These are phyloP conservation scores for Pezicula rhizophila DNA, from an alignment of 2,329 filamentous ascomycete genomes.

Conservation along the genomic window DNA sequence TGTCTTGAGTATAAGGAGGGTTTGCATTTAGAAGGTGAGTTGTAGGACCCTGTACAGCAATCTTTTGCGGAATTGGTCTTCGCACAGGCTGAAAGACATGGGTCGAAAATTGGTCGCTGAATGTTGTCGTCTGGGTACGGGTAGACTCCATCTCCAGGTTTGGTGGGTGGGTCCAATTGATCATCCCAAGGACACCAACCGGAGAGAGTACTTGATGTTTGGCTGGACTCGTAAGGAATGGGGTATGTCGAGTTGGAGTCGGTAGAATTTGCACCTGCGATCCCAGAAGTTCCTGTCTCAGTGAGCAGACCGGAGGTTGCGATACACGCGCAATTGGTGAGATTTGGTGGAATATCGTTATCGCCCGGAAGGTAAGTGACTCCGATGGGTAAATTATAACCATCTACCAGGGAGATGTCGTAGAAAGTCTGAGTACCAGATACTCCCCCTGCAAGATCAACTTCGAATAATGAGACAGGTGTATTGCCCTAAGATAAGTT, in stretches of 20 bases:
- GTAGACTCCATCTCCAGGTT: slow-evolving; percentile 70
- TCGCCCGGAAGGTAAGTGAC: slow-evolving; percentile 54
- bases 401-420: slow-evolving; percentile 79
- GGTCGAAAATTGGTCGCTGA: slow-evolving; percentile 64
- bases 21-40: slow-evolving; percentile 56
- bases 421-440: slow-evolving; percentile 64
- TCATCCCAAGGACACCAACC: slow-evolving; percentile 79
- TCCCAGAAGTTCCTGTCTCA: slow-evolving; percentile 46
- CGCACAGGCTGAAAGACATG: slow-evolving; percentile 72
- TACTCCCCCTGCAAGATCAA: slow-evolving; percentile 64
- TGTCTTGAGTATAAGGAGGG: slow-evolving; percentile 62
- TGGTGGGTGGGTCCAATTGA: slow-evolving; percentile 60
- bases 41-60: slow-evolving; percentile 69
- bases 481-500: slow-evolving; percentile 52
- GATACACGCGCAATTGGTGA: slow-evolving; percentile 72
- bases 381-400: slow-evolving; percentile 72
- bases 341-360: slow-evolving; percentile 65
- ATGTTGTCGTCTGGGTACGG: slow-evolving; percentile 75
- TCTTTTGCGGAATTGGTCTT: slow-evolving; percentile 61
- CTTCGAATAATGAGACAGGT: slow-evolving; percentile 74
- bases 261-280: slow-evolving; percentile 42
- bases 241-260: slow-evolving; percentile 61
- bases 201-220: slow-evolving; percentile 50
- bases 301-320: slow-evolving; percentile 59
- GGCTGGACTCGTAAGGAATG: slow-evolving; percentile 57